Conservation (phyloP, 2,329 filamentous ascomycete species). For the Aspergillus ustus region DNA sequence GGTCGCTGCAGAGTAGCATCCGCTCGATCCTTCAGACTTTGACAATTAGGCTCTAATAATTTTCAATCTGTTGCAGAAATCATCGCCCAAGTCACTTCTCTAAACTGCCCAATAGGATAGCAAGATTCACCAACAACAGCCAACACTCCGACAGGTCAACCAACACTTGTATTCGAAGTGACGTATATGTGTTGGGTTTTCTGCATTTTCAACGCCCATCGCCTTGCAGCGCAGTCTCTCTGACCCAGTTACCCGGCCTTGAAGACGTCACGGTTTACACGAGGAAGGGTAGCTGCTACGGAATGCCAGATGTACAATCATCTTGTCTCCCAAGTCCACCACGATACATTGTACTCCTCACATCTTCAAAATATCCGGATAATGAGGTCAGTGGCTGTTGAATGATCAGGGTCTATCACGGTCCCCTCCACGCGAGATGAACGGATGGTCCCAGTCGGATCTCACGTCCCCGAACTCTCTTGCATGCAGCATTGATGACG, state of each 20-base stretch:
- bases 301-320: neutral
- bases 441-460: neutral
- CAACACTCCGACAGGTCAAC: neutral
- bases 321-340: neutral
- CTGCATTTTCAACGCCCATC: neutral
- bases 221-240: neutral
- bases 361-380: neutral
- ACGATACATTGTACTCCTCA: neutral
- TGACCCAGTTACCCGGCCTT: neutral
- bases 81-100: neutral
- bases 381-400: conserved; percentile 3
- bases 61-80: conserved; percentile 3
- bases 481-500: neutral
- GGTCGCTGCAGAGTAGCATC: conserved; percentile 9
- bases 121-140: conserved; percentile 1
- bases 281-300: neutral
- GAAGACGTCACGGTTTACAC: conserved; percentile 4
- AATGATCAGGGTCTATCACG: neutral
- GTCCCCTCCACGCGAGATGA: neutral
- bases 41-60: neutral
- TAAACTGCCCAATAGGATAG: conserved; percentile 5
- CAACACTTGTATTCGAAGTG: conserved; percentile 2
- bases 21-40: conserved; percentile 2
- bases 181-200: conserved; percentile 3
- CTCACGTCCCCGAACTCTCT: neutral